Conservation (phyloP, 192 early-diverging fungal species). For the Fimicolochytrium jonesii region DNA sequence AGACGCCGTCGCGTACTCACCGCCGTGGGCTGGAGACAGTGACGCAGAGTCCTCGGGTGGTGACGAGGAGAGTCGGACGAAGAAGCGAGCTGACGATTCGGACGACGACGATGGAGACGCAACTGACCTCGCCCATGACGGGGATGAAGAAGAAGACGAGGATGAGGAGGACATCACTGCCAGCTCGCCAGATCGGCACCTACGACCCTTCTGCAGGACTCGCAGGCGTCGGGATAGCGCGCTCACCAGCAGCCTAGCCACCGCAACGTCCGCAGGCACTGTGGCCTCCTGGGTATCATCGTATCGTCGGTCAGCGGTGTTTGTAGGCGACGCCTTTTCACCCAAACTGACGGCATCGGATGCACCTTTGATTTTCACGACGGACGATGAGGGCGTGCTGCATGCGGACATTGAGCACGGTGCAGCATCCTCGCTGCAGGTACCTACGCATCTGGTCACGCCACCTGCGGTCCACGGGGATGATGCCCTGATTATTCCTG, state of each 20-base stretch:
- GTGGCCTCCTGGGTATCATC: slow-evolving; percentile 1
- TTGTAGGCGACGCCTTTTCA: not conserved
- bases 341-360: not conserved
- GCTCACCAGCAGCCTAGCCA: not conserved
- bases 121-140: not conserved
- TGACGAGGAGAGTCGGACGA: too few relatives aligned
- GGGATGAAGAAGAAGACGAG: not conserved
- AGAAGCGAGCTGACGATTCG: too few relatives aligned
- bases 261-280: not conserved
- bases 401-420: not conserved
- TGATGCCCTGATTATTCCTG: not conserved
- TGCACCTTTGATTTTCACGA: not conserved
- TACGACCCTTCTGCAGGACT: not conserved
- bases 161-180: not conserved
- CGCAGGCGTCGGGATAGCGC: not conserved
- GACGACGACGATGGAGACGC: not conserved
- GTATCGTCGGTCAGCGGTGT: not conserved
- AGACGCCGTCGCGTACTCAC: too few relatives aligned
- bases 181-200: not conserved
- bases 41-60: too few relatives aligned
- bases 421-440: not conserved
- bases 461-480: not conserved
- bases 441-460: not conserved
- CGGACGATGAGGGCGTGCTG: not conserved
- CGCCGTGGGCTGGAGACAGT: too few relatives aligned